phyloP scores from a whole-genome alignment of 2,329 filamentous ascomycete genomes.

The Sporothrix dimorphospora region DNA sequence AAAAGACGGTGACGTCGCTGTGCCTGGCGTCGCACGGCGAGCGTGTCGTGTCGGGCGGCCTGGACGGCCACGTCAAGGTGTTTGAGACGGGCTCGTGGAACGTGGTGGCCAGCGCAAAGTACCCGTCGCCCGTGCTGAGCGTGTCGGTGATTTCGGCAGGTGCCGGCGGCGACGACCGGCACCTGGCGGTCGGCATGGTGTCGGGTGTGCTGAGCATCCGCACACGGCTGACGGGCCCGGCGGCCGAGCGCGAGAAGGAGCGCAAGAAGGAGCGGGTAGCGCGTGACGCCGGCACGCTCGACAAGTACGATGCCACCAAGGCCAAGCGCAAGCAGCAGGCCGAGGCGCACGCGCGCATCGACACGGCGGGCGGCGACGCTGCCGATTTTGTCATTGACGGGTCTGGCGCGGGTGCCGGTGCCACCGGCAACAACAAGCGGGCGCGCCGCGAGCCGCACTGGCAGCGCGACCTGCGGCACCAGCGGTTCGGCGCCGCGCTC shows the following conservation, averaged over 20 bases:
- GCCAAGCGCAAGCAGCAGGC: constrained; percentile 67
- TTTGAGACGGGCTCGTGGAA: constrained; percentile 96
- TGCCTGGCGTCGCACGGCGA: constrained; percentile 78
- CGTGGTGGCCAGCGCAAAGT: constrained; percentile 92
- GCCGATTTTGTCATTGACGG: constrained; percentile 81
- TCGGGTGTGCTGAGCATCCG: constrained; percentile 71
- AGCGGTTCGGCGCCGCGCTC: constrained; percentile 74
- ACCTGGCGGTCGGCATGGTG: constrained; percentile 93
- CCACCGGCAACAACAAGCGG: constrained; percentile 52
- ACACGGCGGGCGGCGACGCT: constrained; percentile 66
- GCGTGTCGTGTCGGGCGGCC: constrained; percentile 80
- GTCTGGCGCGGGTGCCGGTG: neutral
- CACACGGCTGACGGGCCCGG: constrained; percentile 34
- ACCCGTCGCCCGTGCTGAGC: constrained; percentile 86
- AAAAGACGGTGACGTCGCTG: constrained; percentile 94
- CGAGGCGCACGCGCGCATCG: constrained; percentile 59
- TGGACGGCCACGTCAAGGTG: constrained; percentile 96
- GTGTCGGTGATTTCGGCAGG: constrained; percentile 74
- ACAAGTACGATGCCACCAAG: constrained; percentile 72
- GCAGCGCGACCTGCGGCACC: constrained; percentile 81
- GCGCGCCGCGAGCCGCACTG: constrained; percentile 68
- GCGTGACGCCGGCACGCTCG: constrained; percentile 76
- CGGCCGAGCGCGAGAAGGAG: constrained; percentile 30
- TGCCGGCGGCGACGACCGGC: constrained; percentile 77
- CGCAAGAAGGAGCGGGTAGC: constrained; percentile 64